A percentile compares a stretch with the other conserved stretches of the same genome.
phyloP scores from a whole-genome alignment of 129 eudicot species.

The Deinandra increscens region DNA sequence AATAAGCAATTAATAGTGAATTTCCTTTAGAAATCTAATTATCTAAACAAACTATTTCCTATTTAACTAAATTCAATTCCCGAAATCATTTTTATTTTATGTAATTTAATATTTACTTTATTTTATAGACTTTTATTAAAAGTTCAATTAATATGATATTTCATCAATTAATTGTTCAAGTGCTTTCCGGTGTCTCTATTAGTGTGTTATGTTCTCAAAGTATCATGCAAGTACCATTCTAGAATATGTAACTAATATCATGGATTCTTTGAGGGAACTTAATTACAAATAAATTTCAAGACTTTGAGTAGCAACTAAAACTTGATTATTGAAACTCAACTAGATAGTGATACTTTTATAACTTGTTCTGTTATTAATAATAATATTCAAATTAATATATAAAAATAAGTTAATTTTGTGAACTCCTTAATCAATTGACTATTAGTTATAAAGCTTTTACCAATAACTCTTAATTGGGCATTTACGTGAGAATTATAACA shows the following conservation, averaged over 20 bases:
- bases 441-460: conserved; percentile 3
- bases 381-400: not conserved
- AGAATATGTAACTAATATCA: not conserved
- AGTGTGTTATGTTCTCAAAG: too few species aligned
- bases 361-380: not conserved
- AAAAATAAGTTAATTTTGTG: not conserved
- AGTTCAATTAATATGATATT: too few species aligned
- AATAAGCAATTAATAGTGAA: too few species aligned
- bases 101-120: too few species aligned
- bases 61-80: too few species aligned
- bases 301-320: not conserved
- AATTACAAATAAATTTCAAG: not conserved
- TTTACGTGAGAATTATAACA: not conserved
- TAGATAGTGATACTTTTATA: not conserved
- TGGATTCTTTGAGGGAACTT: not conserved
- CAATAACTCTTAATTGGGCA: not conserved
- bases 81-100: too few species aligned
- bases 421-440: not conserved
- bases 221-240: too few species aligned
- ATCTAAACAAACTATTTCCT: too few species aligned
- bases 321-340: not conserved
- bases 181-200: too few species aligned
- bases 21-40: too few species aligned
- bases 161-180: too few species aligned
- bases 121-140: too few species aligned